These are phyloP conservation scores for Luffa acutangula DNA, from an alignment of 306 rosid species.

Conservation along the genomic window DNA sequence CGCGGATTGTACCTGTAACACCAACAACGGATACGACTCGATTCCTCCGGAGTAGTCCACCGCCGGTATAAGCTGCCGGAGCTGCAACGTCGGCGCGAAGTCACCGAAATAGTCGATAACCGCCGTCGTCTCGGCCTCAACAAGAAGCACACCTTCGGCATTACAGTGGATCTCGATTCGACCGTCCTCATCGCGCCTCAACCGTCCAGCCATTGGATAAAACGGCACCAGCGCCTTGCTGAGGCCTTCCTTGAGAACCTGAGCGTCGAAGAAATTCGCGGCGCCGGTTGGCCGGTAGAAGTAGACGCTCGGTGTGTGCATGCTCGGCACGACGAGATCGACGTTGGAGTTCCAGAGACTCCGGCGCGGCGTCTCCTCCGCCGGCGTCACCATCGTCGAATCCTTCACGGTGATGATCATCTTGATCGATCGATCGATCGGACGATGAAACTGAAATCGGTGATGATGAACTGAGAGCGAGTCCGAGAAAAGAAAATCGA, in stretches of 20 bases:
- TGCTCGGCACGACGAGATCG: constrained; percentile 52
- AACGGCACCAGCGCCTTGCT: constrained; percentile 61
- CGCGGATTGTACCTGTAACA: constrained; percentile 47
- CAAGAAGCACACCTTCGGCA: constrained; percentile 65
- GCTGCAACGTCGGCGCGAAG: constrained; percentile 61
- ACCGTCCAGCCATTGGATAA: constrained; percentile 74
- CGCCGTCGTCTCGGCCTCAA: constrained; percentile 42
- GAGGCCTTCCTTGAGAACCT: constrained; percentile 46
- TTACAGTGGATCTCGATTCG: constrained; percentile 67
- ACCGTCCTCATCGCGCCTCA: constrained; percentile 57
- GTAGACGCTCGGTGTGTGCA: constrained; percentile 71
- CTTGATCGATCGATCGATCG: background rate
- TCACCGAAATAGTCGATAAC: constrained; percentile 63
- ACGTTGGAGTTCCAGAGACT: constrained; percentile 68
- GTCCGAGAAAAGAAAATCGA: background rate
- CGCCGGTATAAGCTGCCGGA: constrained; percentile 64
- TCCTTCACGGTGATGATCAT: constrained; percentile 45
- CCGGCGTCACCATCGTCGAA: constrained; percentile 60
- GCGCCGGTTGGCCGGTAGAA: constrained; percentile 42
- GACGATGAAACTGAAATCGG: background rate
- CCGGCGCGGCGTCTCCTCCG: constrained; percentile 38
- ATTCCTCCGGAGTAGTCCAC: constrained; percentile 64
- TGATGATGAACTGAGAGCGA: background rate
- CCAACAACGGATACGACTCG: constrained; percentile 44
- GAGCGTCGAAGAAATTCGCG: constrained; percentile 38